These are phyloP conservation scores for Chalaropsis thielavioides DNA, from an alignment of 2,329 filamentous ascomycete genomes.

Conservation along the genomic window DNA sequence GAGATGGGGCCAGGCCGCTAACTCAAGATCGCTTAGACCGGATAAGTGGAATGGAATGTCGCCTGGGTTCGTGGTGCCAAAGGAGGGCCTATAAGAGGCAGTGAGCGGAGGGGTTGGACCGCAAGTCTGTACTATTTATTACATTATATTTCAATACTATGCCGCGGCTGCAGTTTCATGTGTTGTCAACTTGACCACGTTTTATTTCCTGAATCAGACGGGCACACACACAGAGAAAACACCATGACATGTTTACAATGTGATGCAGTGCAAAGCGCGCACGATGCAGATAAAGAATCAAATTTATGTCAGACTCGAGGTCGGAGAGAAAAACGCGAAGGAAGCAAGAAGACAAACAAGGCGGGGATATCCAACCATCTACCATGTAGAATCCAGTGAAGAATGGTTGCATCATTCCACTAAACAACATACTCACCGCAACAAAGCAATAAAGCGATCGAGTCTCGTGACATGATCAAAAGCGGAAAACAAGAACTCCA, in stretches of 20 bases:
- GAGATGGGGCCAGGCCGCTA: background rate
- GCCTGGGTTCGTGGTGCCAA: slow-evolving; percentile 2
- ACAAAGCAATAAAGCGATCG: background rate
- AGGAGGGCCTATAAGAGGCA: background rate
- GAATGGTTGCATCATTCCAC: background rate
- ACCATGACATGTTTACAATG: background rate
- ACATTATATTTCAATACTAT: background rate
- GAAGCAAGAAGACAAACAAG: background rate
- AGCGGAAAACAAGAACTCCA: background rate
- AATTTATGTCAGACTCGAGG: background rate
- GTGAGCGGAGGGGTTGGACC: background rate
- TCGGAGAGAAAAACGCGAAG: background rate
- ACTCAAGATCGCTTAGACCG: background rate
- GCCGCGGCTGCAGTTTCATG: background rate
- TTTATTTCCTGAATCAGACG: background rate
- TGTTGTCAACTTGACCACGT: background rate
- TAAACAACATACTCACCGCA: slow-evolving; percentile 3
- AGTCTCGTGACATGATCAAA: background rate
- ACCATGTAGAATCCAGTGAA: background rate
- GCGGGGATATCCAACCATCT: background rate
- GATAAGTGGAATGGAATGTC: slow-evolving; percentile 7
- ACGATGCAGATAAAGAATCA: background rate
- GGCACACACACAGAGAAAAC: background rate
- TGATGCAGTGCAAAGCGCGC: background rate
- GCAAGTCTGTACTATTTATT: background rate